Conservation (phyloP, 2,329 filamentous ascomycete genomes). For the Nigrograna mackinnonii region DNA sequence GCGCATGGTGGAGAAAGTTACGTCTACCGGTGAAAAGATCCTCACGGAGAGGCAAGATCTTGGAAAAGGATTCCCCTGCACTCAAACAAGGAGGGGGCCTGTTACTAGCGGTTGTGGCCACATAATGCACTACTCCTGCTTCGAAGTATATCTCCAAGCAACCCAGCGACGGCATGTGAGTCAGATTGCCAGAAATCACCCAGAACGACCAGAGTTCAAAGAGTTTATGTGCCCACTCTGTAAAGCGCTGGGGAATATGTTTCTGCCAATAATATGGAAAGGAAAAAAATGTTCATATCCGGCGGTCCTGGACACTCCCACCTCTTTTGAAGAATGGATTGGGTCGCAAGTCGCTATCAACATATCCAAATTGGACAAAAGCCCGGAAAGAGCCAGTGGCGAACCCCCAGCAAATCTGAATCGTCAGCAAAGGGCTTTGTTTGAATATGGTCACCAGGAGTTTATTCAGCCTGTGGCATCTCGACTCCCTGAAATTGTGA, state of each 20-base stretch:
- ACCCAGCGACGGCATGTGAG: conserved; percentile 82
- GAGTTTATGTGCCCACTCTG: conserved; percentile 97
- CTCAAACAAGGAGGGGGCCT: conserved; percentile 70
- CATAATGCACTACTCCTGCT: conserved; percentile 98
- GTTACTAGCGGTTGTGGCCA: conserved; percentile 93
- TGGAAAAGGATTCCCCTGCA: conserved; percentile 83
- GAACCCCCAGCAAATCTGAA: conserved; percentile 27
- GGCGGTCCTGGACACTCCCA: conserved; percentile 64
- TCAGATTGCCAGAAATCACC: conserved; percentile 93
- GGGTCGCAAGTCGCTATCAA: conserved; percentile 58
- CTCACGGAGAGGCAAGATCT: conserved; percentile 78
- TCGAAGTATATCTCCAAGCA: conserved; percentile 86
- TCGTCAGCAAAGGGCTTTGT: conserved; percentile 53
- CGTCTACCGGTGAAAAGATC: conserved; percentile 71
- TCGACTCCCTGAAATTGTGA: conserved; percentile 40
- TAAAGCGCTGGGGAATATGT: conserved; percentile 93
- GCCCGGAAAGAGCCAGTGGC: conserved; percentile 32
- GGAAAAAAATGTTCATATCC: conserved; percentile 84
- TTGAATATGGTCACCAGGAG: conserved; percentile 54
- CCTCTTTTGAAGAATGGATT: conserved; percentile 71
- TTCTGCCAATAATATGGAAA: conserved; percentile 94
- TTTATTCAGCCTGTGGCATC: conserved; percentile 55
- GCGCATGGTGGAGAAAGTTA: conserved; percentile 74
- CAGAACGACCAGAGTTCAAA: conserved; percentile 75
- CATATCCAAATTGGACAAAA: conserved; percentile 54